phyloP scores from a whole-genome alignment of 2,329 filamentous ascomycete species.

The Microdochium bolleyi region DNA sequence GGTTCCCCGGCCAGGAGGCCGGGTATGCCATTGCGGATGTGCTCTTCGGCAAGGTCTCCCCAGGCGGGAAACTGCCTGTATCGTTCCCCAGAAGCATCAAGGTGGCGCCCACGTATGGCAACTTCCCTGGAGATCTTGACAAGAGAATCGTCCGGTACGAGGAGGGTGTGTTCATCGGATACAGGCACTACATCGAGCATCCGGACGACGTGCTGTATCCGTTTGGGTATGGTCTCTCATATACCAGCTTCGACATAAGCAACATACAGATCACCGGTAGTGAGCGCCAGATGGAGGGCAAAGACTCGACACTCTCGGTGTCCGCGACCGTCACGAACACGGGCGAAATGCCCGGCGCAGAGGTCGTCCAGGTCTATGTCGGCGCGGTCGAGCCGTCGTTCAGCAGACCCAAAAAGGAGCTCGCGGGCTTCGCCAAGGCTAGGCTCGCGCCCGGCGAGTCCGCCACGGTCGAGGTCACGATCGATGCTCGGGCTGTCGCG shows the following conservation, averaged over 20 bases:
- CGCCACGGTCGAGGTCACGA: constrained; percentile 34
- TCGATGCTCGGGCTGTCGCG: constrained; percentile 43
- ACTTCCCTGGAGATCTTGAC: constrained; percentile 28
- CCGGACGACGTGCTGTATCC: neutral
- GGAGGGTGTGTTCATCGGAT: neutral
- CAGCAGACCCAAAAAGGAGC: constrained; percentile 44
- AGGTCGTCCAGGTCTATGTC: neutral
- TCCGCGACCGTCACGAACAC: neutral
- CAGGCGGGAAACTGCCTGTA: constrained; percentile 26
- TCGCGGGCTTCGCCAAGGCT: constrained; percentile 59
- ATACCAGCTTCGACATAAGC: neutral
- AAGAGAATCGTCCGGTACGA: constrained; percentile 27
- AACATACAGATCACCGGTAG: neutral
- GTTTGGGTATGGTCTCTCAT: neutral
- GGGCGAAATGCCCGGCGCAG: neutral
- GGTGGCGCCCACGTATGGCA: constrained; percentile 58
- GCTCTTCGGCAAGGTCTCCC: neutral
- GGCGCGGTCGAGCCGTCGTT: constrained; percentile 36
- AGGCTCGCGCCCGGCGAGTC: constrained; percentile 49
- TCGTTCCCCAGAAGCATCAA: constrained; percentile 8
- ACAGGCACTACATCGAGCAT: neutral
- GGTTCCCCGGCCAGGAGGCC: neutral
- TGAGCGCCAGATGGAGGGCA: neutral
- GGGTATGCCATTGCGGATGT: neutral
- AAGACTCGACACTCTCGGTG: neutral